Base-by-base conservation (phyloP, 163 green algal genomes). In the Coccomyxa subellipsoidea region DNA sequence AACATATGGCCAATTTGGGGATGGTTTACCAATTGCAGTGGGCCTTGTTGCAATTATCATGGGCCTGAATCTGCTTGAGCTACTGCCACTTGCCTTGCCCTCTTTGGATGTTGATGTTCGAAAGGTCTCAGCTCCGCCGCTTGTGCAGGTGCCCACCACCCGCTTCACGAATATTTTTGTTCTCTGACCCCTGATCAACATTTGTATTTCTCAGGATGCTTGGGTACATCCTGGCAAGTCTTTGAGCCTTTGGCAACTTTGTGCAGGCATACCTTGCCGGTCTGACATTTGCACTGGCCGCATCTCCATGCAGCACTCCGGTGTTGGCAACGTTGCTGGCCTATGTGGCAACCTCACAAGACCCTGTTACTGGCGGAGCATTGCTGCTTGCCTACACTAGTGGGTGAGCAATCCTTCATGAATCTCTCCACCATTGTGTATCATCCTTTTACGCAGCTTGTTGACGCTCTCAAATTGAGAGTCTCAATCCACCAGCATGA, bases 231-330 rank as follows among this genome's bases (percentile, higher is more conserved):
- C n/a, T n/a, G n/a, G n/a, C n/a, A n/a, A n/a, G n/a, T n/a, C n/a
- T n/a, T n/a, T n/a, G n/a, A n/a, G n/a, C n/a, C n/a, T n/a, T n/a
- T n/a, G n/a, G n/a, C n/a, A n/a, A n/a, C n/a, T n/a, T n/a, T n/a
- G n/a, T n/a, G n/a, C 89, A 92, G 80, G 90, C 91, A 31, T 96
- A 95, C 86, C 75, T 95, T n/a, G 92, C 80, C 91, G 96, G 96
- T 15, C 85, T 95, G 32, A 93, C 90, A 0, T 99, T 99, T 89
- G 96, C 96, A 1, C 91, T 99, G 76, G 96, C 94, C 37, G 96
- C 96, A 7, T 98, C 94, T 34, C 96, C 96, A 0, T 98, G 95
- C 94, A 96, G 90, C 88, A 98, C 96, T 12, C 96, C 96, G 8
- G 92, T 99, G 59, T 91, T 99, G 47, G 94, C 95, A 4, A 97